phyloP scores from a whole-genome alignment of 1,139 yeast genomes.

The Yamadazyma triangularis region DNA sequence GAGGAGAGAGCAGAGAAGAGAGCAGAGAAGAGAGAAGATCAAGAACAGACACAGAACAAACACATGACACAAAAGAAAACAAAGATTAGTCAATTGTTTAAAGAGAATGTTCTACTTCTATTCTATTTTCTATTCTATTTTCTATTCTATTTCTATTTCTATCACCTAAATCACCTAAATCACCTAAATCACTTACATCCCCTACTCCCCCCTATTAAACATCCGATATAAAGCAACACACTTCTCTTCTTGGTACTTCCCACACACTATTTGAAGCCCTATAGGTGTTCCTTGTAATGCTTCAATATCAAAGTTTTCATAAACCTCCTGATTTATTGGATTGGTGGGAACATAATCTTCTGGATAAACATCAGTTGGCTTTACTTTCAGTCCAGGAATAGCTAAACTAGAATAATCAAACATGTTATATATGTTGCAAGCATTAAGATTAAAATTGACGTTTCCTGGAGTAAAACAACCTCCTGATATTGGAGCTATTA shows the following conservation, averaged over 20 bases:
- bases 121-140: no score
- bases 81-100: no score
- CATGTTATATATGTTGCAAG: constrained; percentile 57
- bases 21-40: no score
- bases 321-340: constrained; percentile 31
- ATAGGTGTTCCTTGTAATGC: constrained; percentile 24
- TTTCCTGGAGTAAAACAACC: constrained; percentile 59
- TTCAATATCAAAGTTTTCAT: constrained; percentile 17
- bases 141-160: no score
- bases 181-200: no score
- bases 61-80: no score
- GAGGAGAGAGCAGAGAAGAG: no score
- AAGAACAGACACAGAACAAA: no score
- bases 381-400: constrained; percentile 46
- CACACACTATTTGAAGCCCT: constrained; percentile 23
- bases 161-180: no score
- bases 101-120: no score
- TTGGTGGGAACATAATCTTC: constrained; percentile 16
- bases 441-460: constrained; percentile 57
- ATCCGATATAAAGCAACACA: no score
- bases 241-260: constrained; percentile 27
- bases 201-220: no score
- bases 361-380: constrained; percentile 25
- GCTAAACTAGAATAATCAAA: constrained; percentile 52
- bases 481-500: constrained; percentile 59